These are phyloP conservation scores for Allium sativum DNA, from an alignment of 106 monocot species.

Conservation along the genomic window DNA sequence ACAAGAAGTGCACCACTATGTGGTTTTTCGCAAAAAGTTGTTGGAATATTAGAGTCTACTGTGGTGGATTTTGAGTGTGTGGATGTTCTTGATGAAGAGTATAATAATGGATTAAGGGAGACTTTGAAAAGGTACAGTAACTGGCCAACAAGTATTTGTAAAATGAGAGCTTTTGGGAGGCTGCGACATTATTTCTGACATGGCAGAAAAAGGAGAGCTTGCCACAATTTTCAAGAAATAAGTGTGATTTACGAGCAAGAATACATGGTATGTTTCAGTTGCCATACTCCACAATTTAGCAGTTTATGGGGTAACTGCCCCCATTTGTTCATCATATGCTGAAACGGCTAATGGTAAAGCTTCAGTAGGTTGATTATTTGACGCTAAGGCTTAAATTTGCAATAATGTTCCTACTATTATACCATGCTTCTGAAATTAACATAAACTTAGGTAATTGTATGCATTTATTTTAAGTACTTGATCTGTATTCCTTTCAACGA, in stretches of 20 bases:
- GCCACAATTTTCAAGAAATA: slow-evolving; percentile 39
- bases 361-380: too few species aligned
- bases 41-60: slow-evolving; percentile 62
- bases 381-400: too few species aligned
- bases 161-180: slow-evolving; percentile 87
- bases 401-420: too few species aligned
- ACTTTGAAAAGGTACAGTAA: slow-evolving; percentile 86
- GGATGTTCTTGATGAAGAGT: slow-evolving; percentile 85
- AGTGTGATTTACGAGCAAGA: neutral
- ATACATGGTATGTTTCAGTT: neutral
- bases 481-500: too few species aligned
- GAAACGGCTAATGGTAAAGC: too few species aligned
- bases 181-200: slow-evolving; percentile 75
- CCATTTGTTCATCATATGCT: too few species aligned
- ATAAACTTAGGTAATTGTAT: too few species aligned
- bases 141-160: slow-evolving; percentile 93
- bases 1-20: slow-evolving; percentile 84
- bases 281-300: neutral
- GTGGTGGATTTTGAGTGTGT: slow-evolving; percentile 74
- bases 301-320: too few species aligned
- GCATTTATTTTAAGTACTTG: too few species aligned
- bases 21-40: slow-evolving; percentile 87
- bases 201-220: slow-evolving; percentile 81
- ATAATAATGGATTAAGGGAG: slow-evolving; percentile 78
- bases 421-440: too few species aligned